phyloP scores from a whole-genome alignment of 345 rosid genomes.

The Dimocarpus longan region DNA sequence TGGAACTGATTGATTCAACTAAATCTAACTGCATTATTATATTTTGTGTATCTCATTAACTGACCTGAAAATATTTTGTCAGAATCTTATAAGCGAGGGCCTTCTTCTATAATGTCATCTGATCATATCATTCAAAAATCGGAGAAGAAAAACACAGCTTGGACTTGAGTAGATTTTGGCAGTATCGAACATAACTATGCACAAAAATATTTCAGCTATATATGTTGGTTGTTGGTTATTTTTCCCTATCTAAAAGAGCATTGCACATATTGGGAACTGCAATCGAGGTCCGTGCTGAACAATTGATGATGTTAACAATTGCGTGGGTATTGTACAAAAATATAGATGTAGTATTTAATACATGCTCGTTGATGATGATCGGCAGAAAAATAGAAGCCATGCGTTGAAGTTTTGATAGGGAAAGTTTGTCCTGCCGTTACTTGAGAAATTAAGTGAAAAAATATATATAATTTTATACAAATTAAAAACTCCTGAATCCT shows the following conservation, averaged over 20 bases:
- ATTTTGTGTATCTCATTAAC: no score
- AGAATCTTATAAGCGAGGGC: no score
- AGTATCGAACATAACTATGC: not conserved
- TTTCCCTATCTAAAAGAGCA: not conserved
- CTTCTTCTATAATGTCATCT: no score
- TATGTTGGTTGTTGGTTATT: not conserved
- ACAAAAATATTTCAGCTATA: no score
- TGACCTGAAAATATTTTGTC: no score
- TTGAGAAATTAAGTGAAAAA: not conserved
- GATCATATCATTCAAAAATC: no score
- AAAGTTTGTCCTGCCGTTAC: not conserved
- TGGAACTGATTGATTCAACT: no score
- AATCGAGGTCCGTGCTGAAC: not conserved
- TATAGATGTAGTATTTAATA: not conserved
- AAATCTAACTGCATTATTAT: no score
- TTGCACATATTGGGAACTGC: not conserved
- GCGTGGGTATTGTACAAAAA: not conserved
- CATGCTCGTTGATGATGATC: not conserved
- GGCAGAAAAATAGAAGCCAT: not conserved
- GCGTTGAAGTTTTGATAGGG: not conserved
- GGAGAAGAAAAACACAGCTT: not conserved
- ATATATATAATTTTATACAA: no score
- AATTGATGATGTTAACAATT: not conserved
- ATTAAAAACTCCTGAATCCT: no score
- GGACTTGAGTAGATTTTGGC: not conserved